phyloP scores from a whole-genome alignment of 306 rosid genomes.

The Hippophae rhamnoides region DNA sequence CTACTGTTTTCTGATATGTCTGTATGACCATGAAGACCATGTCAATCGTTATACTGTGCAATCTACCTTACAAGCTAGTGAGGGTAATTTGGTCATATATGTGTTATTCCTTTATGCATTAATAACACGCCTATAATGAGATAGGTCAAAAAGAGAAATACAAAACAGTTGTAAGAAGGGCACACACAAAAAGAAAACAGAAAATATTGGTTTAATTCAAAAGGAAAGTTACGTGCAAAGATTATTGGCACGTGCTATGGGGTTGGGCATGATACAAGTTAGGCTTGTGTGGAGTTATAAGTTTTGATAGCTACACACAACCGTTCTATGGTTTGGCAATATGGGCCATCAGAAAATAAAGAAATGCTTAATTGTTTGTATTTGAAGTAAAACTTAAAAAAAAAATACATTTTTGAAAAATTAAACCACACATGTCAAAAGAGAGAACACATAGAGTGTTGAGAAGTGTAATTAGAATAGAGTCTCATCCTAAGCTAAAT shows the following conservation, averaged over 20 bases:
- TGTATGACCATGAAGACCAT: slow-evolving; percentile 37
- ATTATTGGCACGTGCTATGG: slow-evolving; percentile 36
- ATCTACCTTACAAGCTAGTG: slow-evolving; percentile 19
- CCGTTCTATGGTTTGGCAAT: slow-evolving; percentile 45
- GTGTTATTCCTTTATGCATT: slow-evolving; percentile 12
- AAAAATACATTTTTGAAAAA: too few relatives aligned
- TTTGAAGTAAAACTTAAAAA: too few relatives aligned
- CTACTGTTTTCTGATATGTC: slow-evolving; percentile 25
- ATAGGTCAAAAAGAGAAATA: slow-evolving; percentile 10
- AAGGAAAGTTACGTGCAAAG: slow-evolving; percentile 22
- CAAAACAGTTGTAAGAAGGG: neutral
- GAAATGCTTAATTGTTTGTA: too few relatives aligned
- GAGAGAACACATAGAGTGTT: too few relatives aligned
- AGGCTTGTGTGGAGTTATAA: slow-evolving; percentile 28
- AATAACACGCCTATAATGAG: slow-evolving; percentile 29
- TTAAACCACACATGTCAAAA: too few relatives aligned
- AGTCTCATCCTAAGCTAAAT: too few relatives aligned
- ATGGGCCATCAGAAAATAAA: slow-evolving; percentile 10
- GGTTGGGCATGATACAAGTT: slow-evolving; percentile 37
- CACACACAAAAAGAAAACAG: neutral
- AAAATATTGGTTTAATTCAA: slow-evolving; percentile 9
- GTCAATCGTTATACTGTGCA: slow-evolving; percentile 23
- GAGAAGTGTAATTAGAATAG: too few relatives aligned
- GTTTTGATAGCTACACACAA: slow-evolving; percentile 45
- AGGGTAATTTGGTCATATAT: slow-evolving; percentile 24